A percentile compares a stretch with the other conserved stretches of the same genome.
phyloP scores from a whole-genome alignment of 1,284 basidiomycete genomes.

The Trichosporon sp. region DNA sequence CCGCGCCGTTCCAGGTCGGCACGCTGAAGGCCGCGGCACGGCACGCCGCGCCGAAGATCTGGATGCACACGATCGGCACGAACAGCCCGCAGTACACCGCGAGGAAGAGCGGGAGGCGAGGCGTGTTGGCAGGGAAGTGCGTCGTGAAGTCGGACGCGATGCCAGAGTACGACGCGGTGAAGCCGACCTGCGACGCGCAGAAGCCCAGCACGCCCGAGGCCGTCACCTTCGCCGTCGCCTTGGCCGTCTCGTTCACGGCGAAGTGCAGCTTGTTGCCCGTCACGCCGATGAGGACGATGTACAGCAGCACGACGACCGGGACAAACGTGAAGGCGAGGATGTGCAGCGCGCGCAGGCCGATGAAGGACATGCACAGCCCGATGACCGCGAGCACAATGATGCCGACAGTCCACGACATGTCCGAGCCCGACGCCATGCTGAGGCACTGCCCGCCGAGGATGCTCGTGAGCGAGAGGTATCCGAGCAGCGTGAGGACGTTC shows the following conservation, averaged over 20 bases:
- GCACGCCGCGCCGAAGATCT: conserved; percentile 65
- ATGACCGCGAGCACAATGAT: conserved; percentile 79
- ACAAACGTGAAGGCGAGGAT: conserved; percentile 45
- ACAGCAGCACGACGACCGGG: conserved; percentile 61
- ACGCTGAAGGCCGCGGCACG: conserved; percentile 57
- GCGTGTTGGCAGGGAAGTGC: conserved; percentile 45
- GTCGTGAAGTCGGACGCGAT: conserved; percentile 47
- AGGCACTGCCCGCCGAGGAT: conserved; percentile 76
- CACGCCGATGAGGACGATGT: conserved; percentile 67
- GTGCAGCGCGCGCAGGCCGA: conserved; percentile 52
- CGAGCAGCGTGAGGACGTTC: conserved; percentile 61
- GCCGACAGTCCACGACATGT: conserved; percentile 60
- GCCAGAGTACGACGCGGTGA: conserved; percentile 41
- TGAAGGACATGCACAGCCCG: conserved; percentile 63
- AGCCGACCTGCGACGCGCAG: conserved; percentile 43
- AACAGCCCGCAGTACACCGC: conserved; percentile 71
- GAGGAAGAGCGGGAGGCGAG: conserved; percentile 55
- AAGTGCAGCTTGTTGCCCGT: conserved; percentile 57
- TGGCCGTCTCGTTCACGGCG: conserved; percentile 29
- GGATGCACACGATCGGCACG: conserved; percentile 62
- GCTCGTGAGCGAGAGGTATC: conserved; percentile 70
- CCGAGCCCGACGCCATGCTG: conserved; percentile 61
- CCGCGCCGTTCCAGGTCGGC: conserved; percentile 60
- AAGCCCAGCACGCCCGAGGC: conserved; percentile 41
- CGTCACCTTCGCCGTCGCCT: conserved; percentile 32